Conservation (phyloP, 1,284 basidiomycete species). For the Puccinia brachypodii region DNA sequence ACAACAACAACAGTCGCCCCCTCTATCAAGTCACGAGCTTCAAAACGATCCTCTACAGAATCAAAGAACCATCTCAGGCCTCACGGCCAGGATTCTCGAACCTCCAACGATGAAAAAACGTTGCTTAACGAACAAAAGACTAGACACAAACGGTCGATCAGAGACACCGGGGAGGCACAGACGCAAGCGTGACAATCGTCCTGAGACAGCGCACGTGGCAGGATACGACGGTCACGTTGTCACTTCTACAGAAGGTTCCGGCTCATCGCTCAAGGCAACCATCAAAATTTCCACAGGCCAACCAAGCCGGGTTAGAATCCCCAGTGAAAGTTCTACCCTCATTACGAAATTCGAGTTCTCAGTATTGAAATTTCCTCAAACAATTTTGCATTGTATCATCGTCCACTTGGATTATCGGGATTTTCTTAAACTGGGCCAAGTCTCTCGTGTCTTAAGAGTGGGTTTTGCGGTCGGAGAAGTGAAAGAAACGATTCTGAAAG, state of each 20-base stretch:
- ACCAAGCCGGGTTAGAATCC: neutral
- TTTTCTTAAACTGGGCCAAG: slow-evolving; percentile 7
- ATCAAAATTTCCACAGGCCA: neutral
- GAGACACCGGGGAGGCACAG: neutral
- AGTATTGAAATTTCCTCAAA: neutral
- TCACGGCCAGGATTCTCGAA: neutral
- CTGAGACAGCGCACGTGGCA: neutral
- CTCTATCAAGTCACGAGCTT: neutral
- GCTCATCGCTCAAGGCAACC: neutral
- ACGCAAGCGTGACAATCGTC: neutral
- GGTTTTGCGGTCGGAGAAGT: neutral
- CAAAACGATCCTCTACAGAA: neutral
- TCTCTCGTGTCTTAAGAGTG: neutral
- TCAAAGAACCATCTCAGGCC: neutral
- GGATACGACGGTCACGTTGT: neutral
- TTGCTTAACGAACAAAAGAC: neutral
- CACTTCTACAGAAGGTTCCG: neutral
- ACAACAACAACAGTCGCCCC: neutral
- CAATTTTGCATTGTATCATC: neutral
- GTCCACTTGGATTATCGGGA: neutral
- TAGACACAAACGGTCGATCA: neutral
- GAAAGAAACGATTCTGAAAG: neutral
- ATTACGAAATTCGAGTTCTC: slow-evolving; percentile 6
- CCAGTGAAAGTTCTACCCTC: neutral
- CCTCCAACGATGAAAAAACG: neutral